Evolutionary conservation across 345 rosid genomes (phyloP), one percentile per base, ranked within the genome.

Genomic region (Aquilaria sinensis): DNA sequence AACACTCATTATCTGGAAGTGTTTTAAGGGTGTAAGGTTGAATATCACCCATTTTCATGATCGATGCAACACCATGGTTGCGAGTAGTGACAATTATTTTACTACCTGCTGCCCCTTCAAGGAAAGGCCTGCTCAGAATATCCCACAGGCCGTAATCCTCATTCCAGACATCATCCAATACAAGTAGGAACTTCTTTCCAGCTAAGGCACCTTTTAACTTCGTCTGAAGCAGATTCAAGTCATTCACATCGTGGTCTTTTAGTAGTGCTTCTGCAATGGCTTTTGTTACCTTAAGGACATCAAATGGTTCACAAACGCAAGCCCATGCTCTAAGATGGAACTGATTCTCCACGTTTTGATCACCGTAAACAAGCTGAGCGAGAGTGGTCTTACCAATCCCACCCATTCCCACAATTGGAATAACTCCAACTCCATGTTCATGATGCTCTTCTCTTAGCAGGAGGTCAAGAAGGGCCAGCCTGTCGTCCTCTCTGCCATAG

Each of bases 401-500:
- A 23, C 23, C 23, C 23, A 23, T 23, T 23, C 23, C 23, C 23
- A 23, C 23, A 23, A 23, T 1, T 23, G 23, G 23, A 23, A 23
- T 23, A 23, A 23, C 23, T 23, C 23, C 23, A 23, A 23, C 23
- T 23, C 23, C 23, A 23, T 23, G 23, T 23, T 23, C 23, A 23
- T 23, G 23, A 23, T 23, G 23, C 23, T 23, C 41, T 56, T 34
- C 5, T 11, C 34, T 61, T 57, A 70, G 47, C 61, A 77, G 31
- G 23, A 23, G 9, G 4, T 59, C 31, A 56, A 73, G 47, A 52
- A 70, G 66, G 2, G 33, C 58, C 33, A 61, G 67, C 65, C 49
- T 62, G 43, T 67, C 76, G 4, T n/a, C 4, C 9, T 31, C 72
- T 63, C 85, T 62, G 15, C 78, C 74, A 53, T 10, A 64, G 41